phyloP scores from a whole-genome alignment of 1,139 yeast genomes.

The Scheffersomyces titani region DNA sequence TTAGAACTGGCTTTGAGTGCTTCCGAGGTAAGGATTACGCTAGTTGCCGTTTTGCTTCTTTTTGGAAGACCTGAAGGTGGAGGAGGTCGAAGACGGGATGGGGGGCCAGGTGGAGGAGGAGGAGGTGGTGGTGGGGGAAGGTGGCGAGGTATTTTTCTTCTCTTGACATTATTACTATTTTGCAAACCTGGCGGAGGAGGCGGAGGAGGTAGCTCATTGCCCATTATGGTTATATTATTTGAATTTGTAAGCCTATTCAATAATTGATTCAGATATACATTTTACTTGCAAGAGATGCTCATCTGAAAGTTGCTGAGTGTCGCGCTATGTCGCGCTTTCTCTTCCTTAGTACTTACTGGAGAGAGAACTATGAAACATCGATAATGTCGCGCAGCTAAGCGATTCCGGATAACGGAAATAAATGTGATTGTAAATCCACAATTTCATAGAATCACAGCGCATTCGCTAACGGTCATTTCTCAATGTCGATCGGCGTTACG shows the following conservation, averaged over 20 bases:
- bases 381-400: neutral
- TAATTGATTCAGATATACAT: no score
- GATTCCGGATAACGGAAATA: neutral
- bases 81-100: slow-evolving; percentile 9
- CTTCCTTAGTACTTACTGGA: no score
- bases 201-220: slow-evolving; percentile 31
- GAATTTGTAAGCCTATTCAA: neutral
- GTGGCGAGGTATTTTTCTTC: slow-evolving; percentile 8
- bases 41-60: neutral
- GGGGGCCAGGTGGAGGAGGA: slow-evolving; percentile 15
- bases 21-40: slow-evolving; percentile 6
- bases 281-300: neutral
- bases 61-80: slow-evolving; percentile 10
- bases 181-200: slow-evolving; percentile 27
- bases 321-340: neutral
- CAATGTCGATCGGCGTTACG: neutral
- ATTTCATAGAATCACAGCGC: neutral
- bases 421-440: neutral
- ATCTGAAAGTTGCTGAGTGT: neutral
- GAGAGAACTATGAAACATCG: neutral
- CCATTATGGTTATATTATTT: slow-evolving; percentile 14
- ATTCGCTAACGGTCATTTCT: neutral
- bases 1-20: slow-evolving; percentile 47
- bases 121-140: slow-evolving; percentile 17
- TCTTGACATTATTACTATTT: slow-evolving; percentile 7